A percentile compares a stretch with the other conserved stretches of the same genome.
Evolutionary conservation across 192 early-diverging fungal species (phyloP).

Genomic region (Backusella circina): DNA sequence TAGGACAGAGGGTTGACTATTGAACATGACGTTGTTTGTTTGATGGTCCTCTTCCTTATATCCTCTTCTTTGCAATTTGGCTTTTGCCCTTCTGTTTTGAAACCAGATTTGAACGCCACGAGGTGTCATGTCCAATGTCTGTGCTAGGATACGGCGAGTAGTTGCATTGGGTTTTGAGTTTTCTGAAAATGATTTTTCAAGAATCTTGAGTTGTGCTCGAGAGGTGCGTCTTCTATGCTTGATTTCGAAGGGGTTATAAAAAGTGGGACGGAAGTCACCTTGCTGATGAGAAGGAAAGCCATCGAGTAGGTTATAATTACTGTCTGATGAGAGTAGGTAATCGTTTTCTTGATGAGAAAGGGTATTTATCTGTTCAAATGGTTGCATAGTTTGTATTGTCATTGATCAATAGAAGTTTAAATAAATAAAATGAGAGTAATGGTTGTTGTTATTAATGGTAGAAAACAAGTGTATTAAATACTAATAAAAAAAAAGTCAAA

Average conservation of each 20-base stretch:
- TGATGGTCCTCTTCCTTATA: background rate
- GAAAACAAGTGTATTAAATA: background rate
- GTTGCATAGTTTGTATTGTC: slow-evolving; percentile 6
- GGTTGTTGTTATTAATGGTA: background rate
- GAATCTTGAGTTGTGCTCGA: slow-evolving; percentile 63
- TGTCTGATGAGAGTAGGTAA: background rate
- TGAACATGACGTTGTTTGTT: background rate
- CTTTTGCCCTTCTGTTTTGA: slow-evolving; percentile 85
- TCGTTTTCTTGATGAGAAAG: background rate
- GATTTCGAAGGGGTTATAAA: slow-evolving; percentile 76
- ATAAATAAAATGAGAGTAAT: background rate
- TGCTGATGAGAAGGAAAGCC: background rate
- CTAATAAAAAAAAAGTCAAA: background rate
- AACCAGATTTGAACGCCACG: slow-evolving; percentile 85
- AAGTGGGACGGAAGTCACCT: slow-evolving; percentile 60
- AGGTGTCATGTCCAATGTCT: slow-evolving; percentile 64
- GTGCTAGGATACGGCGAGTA: slow-evolving; percentile 56
- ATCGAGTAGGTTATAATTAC: slow-evolving; percentile 2
- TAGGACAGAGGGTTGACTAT: background rate
- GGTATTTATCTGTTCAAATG: background rate
- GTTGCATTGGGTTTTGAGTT: slow-evolving; percentile 63
- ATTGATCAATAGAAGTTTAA: background rate
- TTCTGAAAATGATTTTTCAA: slow-evolving; percentile 64
- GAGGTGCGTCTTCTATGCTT: slow-evolving; percentile 73
- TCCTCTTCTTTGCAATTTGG: slow-evolving; percentile 55